Conservation (phyloP, 108 stramenopile genomes). For the Discostella pseudostelligera region DNA sequence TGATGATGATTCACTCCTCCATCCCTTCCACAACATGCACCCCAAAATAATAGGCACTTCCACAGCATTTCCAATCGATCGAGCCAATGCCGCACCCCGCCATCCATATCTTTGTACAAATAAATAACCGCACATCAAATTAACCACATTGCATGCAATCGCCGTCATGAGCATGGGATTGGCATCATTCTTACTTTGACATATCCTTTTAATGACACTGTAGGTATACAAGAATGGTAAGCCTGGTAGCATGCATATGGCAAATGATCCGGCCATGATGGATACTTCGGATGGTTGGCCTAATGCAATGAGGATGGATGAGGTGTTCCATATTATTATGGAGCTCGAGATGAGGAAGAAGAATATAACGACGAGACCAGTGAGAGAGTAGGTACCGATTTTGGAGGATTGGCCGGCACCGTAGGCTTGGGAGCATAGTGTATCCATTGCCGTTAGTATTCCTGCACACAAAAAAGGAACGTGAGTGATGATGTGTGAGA, state of each 20-base stretch:
- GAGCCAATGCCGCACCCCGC: slow-evolving; percentile 47
- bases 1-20: too few relatives aligned
- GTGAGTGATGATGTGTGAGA: not conserved
- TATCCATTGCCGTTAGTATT: slow-evolving; percentile 46
- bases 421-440: slow-evolving; percentile 48
- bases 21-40: slow-evolving; percentile 10
- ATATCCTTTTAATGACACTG: slow-evolving; percentile 40
- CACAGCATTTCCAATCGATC: slow-evolving; percentile 20
- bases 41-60: slow-evolving; percentile 23
- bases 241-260: slow-evolving; percentile 30
- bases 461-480: not conserved
- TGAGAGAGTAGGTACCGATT: slow-evolving; percentile 49
- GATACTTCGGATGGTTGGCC: slow-evolving; percentile 44
- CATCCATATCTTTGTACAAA: slow-evolving; percentile 35
- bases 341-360: slow-evolving; percentile 14
- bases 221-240: slow-evolving; percentile 38
- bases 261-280: slow-evolving; percentile 23
- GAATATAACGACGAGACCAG: slow-evolving; percentile 21
- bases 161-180: slow-evolving; percentile 38
- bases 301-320: slow-evolving; percentile 17
- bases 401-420: slow-evolving; percentile 40
- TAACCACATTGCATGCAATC: slow-evolving; percentile 35
- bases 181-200: slow-evolving; percentile 41
- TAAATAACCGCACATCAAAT: slow-evolving; percentile 35
- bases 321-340: slow-evolving; percentile 27